Base-by-base conservation (phyloP, 2,329 filamentous ascomycete genomes). In the Pseudogymnoascus sp. region DNA sequence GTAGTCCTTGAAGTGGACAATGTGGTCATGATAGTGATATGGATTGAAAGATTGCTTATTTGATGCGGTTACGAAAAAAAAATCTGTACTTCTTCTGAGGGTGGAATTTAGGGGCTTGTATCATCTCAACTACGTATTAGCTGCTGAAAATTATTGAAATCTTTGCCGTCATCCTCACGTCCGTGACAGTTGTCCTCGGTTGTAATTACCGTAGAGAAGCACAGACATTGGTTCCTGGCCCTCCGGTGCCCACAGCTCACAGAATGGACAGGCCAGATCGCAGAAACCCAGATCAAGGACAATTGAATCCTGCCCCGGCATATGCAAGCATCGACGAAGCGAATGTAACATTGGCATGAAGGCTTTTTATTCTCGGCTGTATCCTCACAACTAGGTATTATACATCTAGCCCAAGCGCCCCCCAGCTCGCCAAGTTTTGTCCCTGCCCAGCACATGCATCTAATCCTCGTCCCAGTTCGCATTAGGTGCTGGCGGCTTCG, bases 401-500 rank as follows among this genome's bases (percentile, higher is more conserved):
- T 71, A 72, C 69, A 70, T 63, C 65, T 64, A 61, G 64, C 62
- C 64, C 60, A 64, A 63, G 66, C 63, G 66, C 65, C 69, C 66
- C 35, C 60, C 49, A 55, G 41, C 9, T 33, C 38, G 38, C 39
- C 35, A 65, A 67, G 60, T 65, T 66, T 14, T 19, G 28, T 28
- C 49, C 49, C 28, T 55, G 7, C 42, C 23, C 14, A 9, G 28
- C 28, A 33, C 49, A 62, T 55, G 64, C 38, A 69, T 70, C 66
- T 73, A 74, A 67, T 74, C 72, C 64, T 74, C 72, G 66, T 74
- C 72, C 72, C 72, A 74, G 67, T 74, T 74, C 71, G 92, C 89
- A 78, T 97, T 97, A 69, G 92, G 94, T 55, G 90, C 92, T 30
- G 94, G 94, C 62, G 93, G 93, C 83, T 99, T 99, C 22, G 95